Base-by-base conservation (phyloP, 225 moss, liverwort and hornwort species). In the Lunularia cruciata region DNA sequence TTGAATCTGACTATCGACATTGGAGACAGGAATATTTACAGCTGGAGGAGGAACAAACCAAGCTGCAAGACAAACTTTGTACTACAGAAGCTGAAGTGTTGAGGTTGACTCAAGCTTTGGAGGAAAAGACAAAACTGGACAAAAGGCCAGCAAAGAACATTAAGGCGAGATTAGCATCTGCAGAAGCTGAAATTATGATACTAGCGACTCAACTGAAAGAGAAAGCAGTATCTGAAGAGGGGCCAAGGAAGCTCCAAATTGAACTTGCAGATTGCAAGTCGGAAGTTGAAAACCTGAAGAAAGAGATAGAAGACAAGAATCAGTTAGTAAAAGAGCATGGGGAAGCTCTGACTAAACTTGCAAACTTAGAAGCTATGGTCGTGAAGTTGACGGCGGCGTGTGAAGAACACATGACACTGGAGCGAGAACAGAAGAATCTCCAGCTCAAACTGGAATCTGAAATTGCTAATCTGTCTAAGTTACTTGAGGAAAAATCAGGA, bases 171-270 rank as follows among this genome's bases (percentile, higher is more conserved):
- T 72, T 67, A 68, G 60, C 35, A 35, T 45, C 47, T 20, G 69
- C 73, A 51, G 69, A 78, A 33, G 78, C 78, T 65, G 78, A 78
- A 64, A 56, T 78, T 26, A 30, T 70, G n/a, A 38, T 53, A 5
- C 48, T 73, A 2, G 65, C 56, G 45, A 45, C 49, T 38, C 57
- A 53, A 18, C 16, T 70, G 66, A 69, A 71, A 60, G 66, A 75
- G 27, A 71, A 75, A 55, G 49, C 54, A 35, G 58, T 26, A 53
- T 39, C 65, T 64, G 63, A 79, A 33, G 54, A 72, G 31, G 71
- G 68, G 3, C 61, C 34, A 32, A 39, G 60, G 47, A 72, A 51
- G 42, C 38, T 75, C 26, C 38, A 68, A 72, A 28, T 16, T 37
- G 52, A 74, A 60, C 65, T 74, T 36, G 53, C 43, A 18, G 32